Conservation (phyloP, 768 basidiomycete species). For the Suillus hirtellus region DNA sequence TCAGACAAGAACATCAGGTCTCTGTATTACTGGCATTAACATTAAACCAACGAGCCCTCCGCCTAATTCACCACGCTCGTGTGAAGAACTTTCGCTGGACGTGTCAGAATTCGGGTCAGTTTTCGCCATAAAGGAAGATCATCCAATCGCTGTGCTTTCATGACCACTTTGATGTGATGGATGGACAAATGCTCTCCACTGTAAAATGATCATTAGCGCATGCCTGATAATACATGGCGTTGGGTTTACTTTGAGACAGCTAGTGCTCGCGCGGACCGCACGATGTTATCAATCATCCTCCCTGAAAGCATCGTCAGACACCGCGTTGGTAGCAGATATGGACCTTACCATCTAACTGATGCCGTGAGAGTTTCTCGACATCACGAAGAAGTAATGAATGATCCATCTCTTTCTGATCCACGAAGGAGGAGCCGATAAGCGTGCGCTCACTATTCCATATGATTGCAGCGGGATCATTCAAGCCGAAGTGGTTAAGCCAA, state of each 20-base stretch:
- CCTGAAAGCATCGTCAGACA: not conserved
- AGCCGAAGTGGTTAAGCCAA: conserved; percentile 2
- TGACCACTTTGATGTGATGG: not conserved
- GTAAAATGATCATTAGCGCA: not conserved
- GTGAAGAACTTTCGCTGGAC: not conserved
- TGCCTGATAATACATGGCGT: too few relatives aligned
- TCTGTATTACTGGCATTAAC: not conserved
- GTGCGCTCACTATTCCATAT: not conserved
- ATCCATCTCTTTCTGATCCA: not conserved
- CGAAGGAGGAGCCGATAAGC: not conserved
- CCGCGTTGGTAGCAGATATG: not conserved
- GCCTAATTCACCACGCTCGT: too few relatives aligned
- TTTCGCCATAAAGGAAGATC: not conserved
- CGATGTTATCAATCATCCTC: not conserved
- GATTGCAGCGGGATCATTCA: not conserved
- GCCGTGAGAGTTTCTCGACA: conserved; percentile 1
- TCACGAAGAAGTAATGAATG: not conserved
- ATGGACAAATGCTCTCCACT: conserved; percentile 1
- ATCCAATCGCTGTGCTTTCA: not conserved
- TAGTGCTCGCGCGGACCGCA: not conserved
- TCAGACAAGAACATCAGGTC: not conserved
- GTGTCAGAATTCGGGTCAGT: not conserved
- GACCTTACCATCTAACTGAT: conserved; percentile 3
- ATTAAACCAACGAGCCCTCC: not conserved
- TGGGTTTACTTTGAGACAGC: not conserved